Conservation (phyloP, 495 filamentous ascomycete species). For the Pseudevernia furfuracea region DNA sequence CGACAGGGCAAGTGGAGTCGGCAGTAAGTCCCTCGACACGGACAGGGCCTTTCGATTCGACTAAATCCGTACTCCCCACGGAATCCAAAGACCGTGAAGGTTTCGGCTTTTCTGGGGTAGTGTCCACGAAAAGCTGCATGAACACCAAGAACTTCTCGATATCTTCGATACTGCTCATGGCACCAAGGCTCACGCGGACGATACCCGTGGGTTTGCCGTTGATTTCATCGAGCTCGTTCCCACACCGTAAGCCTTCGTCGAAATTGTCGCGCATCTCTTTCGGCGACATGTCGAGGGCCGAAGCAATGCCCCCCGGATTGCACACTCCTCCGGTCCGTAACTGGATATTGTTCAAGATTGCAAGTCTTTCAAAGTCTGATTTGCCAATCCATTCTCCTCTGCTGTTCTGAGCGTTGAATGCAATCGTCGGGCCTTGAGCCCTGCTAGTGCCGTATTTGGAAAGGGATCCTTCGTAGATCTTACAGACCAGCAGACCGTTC, state of each 20-base stretch:
- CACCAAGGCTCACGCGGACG: slow-evolving; percentile 76
- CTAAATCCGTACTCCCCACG: not conserved
- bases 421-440: slow-evolving; percentile 68
- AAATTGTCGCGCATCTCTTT: slow-evolving; percentile 78
- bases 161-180: slow-evolving; percentile 77
- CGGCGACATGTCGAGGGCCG: slow-evolving; percentile 57
- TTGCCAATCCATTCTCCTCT: slow-evolving; percentile 68
- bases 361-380: slow-evolving; percentile 76
- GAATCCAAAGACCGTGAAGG: not conserved
- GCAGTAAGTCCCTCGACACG: not conserved
- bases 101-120: not conserved
- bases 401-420: slow-evolving; percentile 70
- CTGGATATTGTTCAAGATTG: slow-evolving; percentile 69
- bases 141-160: slow-evolving; percentile 63
- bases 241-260: slow-evolving; percentile 70
- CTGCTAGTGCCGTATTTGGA: slow-evolving; percentile 35
- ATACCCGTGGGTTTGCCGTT: slow-evolving; percentile 79
- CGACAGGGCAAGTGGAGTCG: slow-evolving; percentile 2
- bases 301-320: slow-evolving; percentile 80
- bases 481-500: slow-evolving; percentile 59
- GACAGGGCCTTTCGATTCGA: not conserved
- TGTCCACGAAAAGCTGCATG: slow-evolving; percentile 35
- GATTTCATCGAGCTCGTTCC: slow-evolving; percentile 71
- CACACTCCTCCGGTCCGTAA: slow-evolving; percentile 80
- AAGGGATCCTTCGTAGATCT: slow-evolving; percentile 49